Base-by-base conservation (phyloP, 2,329 filamentous ascomycete species). In the Cladosporium velox region DNA sequence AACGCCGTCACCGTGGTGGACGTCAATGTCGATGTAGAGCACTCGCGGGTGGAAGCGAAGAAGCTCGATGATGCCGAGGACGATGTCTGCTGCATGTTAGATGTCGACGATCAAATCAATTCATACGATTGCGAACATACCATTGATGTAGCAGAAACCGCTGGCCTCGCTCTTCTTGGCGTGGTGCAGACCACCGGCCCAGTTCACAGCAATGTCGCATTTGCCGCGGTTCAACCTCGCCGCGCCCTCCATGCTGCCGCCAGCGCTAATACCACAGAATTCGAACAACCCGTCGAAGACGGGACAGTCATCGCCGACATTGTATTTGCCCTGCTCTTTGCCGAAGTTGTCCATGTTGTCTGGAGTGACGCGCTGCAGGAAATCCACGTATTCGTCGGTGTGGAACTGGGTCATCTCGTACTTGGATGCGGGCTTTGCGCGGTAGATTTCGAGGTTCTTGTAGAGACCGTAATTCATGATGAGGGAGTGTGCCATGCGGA, bases 341-440 rank as follows among this genome's bases (percentile, higher is more conserved):
- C 90, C 87, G 76, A 92, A 98, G 70, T 87, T 87, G 72, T 99
- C 96, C 92, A 98, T 98, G 77, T 99, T 99, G 81, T 99, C 95
- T 1, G 95, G 96, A 0, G 95, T 98, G 65, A 99, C 95, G 73
- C 96, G 96, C 68, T 87, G 86, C 52, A 90, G 81, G 74, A 90
- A 90, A 65, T 90, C 88, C 74, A 90, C 88, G 76, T 90, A 90
- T 70, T 90, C 88, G 77, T 90, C 88, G 10, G 88, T 90, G 77
- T 90, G 88, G 76, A 90, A 90, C 75, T 90, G 88, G 68, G 87
- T 89, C 88, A 90, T 90, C 74, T 90, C 88, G 75, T 87, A 88
- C 72, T 87, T 88, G 58, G 86, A 88, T 8, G 88, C 82, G 26
- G 74, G 74, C 62, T 76, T 77, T 7, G 74, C 74, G 67, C 75